Evolutionary conservation across 371 early-diverging fungal genomes (phyloP), one percentile per base, ranked within the genome.

Genomic region (Nematocida parisii): DNA sequence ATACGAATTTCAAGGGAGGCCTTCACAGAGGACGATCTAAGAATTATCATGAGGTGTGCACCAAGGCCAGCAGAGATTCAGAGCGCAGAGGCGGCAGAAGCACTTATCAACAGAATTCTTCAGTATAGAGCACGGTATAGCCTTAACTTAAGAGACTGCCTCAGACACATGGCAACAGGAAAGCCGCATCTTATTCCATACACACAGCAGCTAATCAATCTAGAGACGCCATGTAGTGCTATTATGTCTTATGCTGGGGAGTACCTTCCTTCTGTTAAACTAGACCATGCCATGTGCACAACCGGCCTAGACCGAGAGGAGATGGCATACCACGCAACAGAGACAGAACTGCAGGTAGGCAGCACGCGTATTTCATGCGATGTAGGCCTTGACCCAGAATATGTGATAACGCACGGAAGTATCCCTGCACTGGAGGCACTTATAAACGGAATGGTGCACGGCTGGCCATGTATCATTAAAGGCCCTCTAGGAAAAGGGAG

Each of bases 401-500:
- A 77, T 54, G 80, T 77, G 24, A 66, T 77, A n/a, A 42, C 71
- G 22, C 80, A 68, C 5, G 56, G 46, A 20, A 77, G 52, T 50
- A 33, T 77, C 1, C 50, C 57, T 45, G 57, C 70, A 0, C 55
- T 77, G 6, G 80, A 77, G 44, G 60, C 55, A 20, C 56, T 67
- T 5, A 46, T 77, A 45, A 40, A 61, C 13, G 80, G 80, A 33
- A 39, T 77, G 22, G 46, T 52, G 46, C 18, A 70, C 24, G 61
- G 45, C 5, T 77, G 80, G 80, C 80, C 80, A 44, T 60, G 66
- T 39, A 77, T 77, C 22, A 39, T 77, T 3, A 15, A 40, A n/a
- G 80, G 80, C 9, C 24, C 55, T 4, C n/a, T 94, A 85, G 99
- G 99, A 68, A 99, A 98, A 86, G 96, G 97, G 0, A 94, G 94